A percentile compares a stretch with the other conserved stretches of the same genome.
phyloP scores from a whole-genome alignment of 176 grass and related monocot species.

The Pontederia crassipes region DNA sequence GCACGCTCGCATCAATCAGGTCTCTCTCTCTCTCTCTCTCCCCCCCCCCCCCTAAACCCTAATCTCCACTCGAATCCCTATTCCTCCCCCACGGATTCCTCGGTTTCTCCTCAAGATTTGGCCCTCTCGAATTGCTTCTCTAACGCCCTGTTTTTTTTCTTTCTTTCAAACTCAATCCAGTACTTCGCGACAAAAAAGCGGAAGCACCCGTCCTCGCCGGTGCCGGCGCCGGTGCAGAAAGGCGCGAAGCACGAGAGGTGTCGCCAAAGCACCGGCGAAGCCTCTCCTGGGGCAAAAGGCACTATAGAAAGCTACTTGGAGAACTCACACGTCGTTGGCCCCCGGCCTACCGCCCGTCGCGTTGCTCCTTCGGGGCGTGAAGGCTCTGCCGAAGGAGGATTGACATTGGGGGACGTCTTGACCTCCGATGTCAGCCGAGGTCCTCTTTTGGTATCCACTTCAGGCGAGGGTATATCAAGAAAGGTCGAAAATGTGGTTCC shows the following conservation, averaged over 20 bases:
- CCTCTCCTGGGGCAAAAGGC: slow-evolving; percentile 32
- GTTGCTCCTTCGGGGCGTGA: neutral
- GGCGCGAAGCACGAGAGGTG: slow-evolving; percentile 23
- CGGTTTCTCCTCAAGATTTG: neutral
- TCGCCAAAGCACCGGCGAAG: slow-evolving; percentile 22
- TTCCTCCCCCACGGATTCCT: neutral
- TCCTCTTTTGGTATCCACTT: neutral
- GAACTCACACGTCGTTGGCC: slow-evolving; percentile 16
- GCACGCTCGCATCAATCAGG: slow-evolving; percentile 72
- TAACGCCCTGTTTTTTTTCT: slow-evolving; percentile 1
- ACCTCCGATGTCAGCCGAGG: neutral
- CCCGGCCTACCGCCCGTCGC: neutral
- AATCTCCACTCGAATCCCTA: neutral
- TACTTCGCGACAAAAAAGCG: slow-evolving; percentile 81
- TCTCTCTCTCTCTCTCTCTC: slow-evolving; percentile 30
- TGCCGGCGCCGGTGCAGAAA: slow-evolving; percentile 13
- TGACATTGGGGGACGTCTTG: neutral
- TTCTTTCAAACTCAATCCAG: slow-evolving; percentile 17
- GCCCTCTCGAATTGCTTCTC: neutral
- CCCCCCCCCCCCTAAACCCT: slow-evolving; percentile 1
- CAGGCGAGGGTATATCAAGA: neutral
- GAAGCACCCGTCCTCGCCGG: slow-evolving; percentile 15
- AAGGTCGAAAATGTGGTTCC: neutral
- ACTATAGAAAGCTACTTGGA: slow-evolving; percentile 39
- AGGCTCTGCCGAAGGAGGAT: neutral